Evolutionary conservation across 306 rosid species (phyloP), one percentile per base, ranked within the genome.

Genomic region (Pueraria montana): DNA sequence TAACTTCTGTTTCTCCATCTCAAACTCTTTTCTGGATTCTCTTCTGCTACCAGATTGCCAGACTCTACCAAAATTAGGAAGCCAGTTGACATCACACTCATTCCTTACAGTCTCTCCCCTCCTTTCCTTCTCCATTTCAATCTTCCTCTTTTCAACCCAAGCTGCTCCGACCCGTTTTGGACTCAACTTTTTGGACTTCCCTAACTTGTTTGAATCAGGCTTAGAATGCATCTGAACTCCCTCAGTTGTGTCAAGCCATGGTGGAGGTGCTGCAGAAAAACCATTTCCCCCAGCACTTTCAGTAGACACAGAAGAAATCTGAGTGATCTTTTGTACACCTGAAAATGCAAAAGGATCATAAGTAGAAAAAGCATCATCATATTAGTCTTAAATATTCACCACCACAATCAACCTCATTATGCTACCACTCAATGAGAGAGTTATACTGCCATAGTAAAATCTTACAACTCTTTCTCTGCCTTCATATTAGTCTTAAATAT

Each of bases 41-140:
- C 90, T 96, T 50, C 98, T 84, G 88, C 88, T 96, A 83, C 99
- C 99, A 62, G 98, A 92, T 86, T 94, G 99, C 99, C 99, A 96
- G 62, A 96, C 97, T 77, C 99, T 86, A 66, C 99, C 98, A 84
- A 94, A 92, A 85, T 96, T 91, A 79, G 99, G 96, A 88, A 96
- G 96, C 98, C 98, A 96, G 84, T 89, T 90, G 67, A 90, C 87
- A 84, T 88, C 92, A 56, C 76, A 87, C 18, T 87, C 87, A 16
- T 70, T 86, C 83, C 76, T 86, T 80, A 88, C 90, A 83, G 74
- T 71, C 86, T 88, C 97, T 78, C 99, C 98, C 81, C 99, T 91
- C 87, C 80, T 94, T 84, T 96, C 96, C 98, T 87, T 93, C 86
- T 94, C 98, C 84, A 92, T 50, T 86, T 94, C 98, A 82, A 89